phyloP scores from a whole-genome alignment of 2,329 filamentous ascomycete species.

The Dothistroma pini region DNA sequence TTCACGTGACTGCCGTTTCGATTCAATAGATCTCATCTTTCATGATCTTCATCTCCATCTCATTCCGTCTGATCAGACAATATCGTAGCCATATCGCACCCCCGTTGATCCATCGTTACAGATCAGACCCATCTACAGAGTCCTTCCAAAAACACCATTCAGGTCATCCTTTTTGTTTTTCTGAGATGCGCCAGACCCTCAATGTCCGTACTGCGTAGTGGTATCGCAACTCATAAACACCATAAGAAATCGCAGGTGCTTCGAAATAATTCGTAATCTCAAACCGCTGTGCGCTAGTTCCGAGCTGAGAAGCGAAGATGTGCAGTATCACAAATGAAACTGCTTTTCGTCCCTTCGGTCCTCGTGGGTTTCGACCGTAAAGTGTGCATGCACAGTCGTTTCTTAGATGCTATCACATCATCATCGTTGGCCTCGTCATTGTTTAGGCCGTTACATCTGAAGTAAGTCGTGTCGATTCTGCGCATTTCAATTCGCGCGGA shows the following conservation, averaged over 20 bases:
- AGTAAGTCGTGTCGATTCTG: not conserved
- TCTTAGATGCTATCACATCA: slow-evolving; percentile 4
- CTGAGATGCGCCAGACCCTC: not conserved
- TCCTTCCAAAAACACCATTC: not conserved
- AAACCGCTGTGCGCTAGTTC: not conserved
- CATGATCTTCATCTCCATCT: not conserved
- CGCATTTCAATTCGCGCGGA: slow-evolving; percentile 74
- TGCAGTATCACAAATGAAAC: not conserved
- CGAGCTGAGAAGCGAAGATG: not conserved
- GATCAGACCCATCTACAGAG: not conserved
- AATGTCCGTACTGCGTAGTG: not conserved
- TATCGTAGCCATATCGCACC: not conserved
- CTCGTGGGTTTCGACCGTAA: slow-evolving; percentile 1
- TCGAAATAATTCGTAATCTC: not conserved
- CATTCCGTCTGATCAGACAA: not conserved
- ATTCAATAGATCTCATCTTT: not conserved
- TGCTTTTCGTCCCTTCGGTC: not conserved
- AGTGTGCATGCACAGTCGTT: not conserved
- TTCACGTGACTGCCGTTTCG: not conserved
- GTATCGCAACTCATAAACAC: not conserved
- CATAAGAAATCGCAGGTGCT: slow-evolving; percentile 1
- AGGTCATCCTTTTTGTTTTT: not conserved
- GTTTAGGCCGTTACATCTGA: not conserved
- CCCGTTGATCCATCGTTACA: not conserved
- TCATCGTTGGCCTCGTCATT: slow-evolving; percentile 1